phyloP scores from a whole-genome alignment of 139 green algal species.

The Coelastrella sp. region DNA sequence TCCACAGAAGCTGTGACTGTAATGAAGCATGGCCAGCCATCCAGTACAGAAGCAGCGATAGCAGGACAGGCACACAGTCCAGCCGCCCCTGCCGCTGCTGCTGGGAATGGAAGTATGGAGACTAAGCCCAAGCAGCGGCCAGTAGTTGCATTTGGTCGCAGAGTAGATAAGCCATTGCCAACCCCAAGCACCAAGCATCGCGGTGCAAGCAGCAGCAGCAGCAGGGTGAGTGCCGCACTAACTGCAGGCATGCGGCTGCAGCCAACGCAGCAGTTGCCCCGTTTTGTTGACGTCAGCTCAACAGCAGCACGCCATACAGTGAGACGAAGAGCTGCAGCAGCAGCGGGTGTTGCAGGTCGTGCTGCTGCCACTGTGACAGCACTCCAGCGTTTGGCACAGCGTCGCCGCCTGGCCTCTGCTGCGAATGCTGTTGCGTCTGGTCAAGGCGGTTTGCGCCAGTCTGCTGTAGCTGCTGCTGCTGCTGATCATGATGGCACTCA shows the following conservation, averaged over 20 bases:
- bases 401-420: neutral
- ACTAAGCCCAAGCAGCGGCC: neutral
- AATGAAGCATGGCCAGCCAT: too few species aligned
- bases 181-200: neutral
- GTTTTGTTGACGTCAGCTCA: neutral
- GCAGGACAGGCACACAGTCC: too few species aligned
- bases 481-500: neutral
- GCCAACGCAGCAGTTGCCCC: slow-evolving; percentile 1
- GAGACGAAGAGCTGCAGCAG: neutral
- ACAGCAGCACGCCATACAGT: too few species aligned
- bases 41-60: too few species aligned
- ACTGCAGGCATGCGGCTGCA: neutral
- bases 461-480: neutral
- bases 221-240: neutral
- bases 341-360: neutral
- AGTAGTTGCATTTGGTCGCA: slow-evolving; percentile 18
- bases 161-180: slow-evolving; percentile 13
- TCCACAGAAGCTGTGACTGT: too few species aligned
- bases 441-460: neutral
- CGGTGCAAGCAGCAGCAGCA: slow-evolving; percentile 6
- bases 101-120: neutral
- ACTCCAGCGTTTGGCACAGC: slow-evolving; percentile 15
- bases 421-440: neutral
- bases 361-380: neutral
- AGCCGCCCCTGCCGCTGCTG: neutral